Evolutionary conservation across 164 flowering plant genomes (phyloP), one percentile per base, ranked within the genome.

Genomic region (Brasenia schreberi): DNA sequence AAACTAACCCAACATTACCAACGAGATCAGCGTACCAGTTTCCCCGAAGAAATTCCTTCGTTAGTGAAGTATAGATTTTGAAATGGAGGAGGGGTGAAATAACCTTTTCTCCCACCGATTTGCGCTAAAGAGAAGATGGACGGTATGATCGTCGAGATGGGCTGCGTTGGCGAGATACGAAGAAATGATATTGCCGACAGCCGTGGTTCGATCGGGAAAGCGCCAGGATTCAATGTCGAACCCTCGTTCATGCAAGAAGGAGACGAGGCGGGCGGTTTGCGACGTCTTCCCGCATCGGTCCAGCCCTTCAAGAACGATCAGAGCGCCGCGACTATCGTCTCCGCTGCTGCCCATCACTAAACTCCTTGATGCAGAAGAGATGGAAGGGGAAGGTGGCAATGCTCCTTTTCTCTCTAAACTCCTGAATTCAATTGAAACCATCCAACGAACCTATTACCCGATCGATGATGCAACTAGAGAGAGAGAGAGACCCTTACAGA

Each of bases 91-190:
- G 5, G 59, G 65, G 4, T 64, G 39, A 61, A 69, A 69, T 16
- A 62, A 89, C 92, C 90, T 87, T 68, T 85, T 89, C 77, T 87
- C 96, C 92, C 92, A 87, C 5, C 92, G 87, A 63, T 89, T 89
- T 23, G 92, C 92, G 79, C 92, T 89, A 73, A 87, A 89, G 17
- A 89, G 89, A 5, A 87, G 86, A 80, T 89, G 96, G 61, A 87
- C 76, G 11, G 90, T 81, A 52, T 56, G 90, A 72, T 89, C 96
- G 76, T 89, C 96, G 74, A 89, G 73, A 16, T 85, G 78, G 12
- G 92, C 85, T 67, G 83, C 60, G 65, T 84, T 85, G 11, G 87
- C 61, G 63, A 89, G 89, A 78, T 87, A 87, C 0, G 89, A 77
- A 59, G 96, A 87, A 70, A 89, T 87, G 92, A 87, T 87, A 63